These are phyloP conservation scores for Wickerhamomyces hampshirensis DNA, from an alignment of 805 yeast species.

Conservation along the genomic window DNA sequence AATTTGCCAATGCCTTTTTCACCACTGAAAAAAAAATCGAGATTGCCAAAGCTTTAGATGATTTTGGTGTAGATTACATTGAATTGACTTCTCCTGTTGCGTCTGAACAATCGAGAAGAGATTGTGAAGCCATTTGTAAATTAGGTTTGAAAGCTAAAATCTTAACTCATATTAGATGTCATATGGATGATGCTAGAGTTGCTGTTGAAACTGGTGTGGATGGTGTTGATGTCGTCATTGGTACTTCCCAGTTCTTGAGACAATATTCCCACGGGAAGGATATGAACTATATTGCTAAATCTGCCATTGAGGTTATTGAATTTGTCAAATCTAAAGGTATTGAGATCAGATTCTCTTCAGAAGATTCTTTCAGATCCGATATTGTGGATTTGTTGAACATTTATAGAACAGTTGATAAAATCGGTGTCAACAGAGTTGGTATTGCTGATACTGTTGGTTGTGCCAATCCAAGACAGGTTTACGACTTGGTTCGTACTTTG, in stretches of 20 bases:
- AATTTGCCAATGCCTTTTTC: slow-evolving; percentile 96
- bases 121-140: slow-evolving; percentile 98
- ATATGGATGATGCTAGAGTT: slow-evolving; percentile 96
- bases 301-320: slow-evolving; percentile 95
- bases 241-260: slow-evolving; percentile 92
- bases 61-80: slow-evolving; percentile 96
- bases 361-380: slow-evolving; percentile 96
- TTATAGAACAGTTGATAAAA: slow-evolving; percentile 93
- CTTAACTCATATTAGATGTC: slow-evolving; percentile 95
- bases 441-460: slow-evolving; percentile 99
- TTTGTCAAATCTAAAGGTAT: slow-evolving; percentile 95
- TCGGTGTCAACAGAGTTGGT: slow-evolving; percentile 98
- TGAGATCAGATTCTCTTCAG: slow-evolving; percentile 94
- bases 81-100: slow-evolving; percentile 98
- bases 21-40: slow-evolving; percentile 91
- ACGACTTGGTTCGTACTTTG: slow-evolving; percentile 91
- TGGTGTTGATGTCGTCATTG: slow-evolving; percentile 98
- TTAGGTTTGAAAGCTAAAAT: slow-evolving; percentile 94
- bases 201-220: slow-evolving; percentile 99
- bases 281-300: slow-evolving; percentile 94
- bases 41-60: slow-evolving; percentile 95
- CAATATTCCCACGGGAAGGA: slow-evolving; percentile 97
- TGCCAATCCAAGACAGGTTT: slow-evolving; percentile 98
- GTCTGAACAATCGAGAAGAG: slow-evolving; percentile 84
- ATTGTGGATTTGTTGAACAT: slow-evolving; percentile 92